A percentile compares a stretch with the other conserved stretches of the same genome.
Conservation (phyloP, 179 eudicot species). For the Actinidia chinensis region DNA sequence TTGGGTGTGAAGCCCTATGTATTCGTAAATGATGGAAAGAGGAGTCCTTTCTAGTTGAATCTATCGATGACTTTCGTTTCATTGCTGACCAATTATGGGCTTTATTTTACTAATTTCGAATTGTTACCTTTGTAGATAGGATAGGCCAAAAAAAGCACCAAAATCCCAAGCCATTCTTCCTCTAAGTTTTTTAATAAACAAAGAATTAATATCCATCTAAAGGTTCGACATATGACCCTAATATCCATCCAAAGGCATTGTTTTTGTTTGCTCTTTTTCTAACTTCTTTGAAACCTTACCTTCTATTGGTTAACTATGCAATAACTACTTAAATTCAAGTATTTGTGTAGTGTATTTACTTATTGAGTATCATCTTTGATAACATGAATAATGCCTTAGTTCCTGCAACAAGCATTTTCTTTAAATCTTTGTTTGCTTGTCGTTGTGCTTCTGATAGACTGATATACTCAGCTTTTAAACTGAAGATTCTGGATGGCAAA, state of each 20-base stretch:
- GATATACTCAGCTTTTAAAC: background rate
- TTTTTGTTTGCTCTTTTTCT: background rate
- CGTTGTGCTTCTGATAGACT: background rate
- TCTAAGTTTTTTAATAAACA: no score
- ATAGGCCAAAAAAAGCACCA: no score
- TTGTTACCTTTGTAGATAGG: background rate
- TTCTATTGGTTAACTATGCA: background rate
- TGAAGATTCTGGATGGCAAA: background rate
- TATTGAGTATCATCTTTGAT: no score
- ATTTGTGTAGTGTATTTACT: no score
- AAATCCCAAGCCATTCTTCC: no score
- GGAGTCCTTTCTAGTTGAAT: background rate
- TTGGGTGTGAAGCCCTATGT: background rate
- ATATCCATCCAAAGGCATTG: background rate
- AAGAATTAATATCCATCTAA: no score
- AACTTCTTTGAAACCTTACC: background rate
- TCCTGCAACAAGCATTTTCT: background rate
- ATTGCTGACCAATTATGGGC: background rate
- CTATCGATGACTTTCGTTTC: no score
- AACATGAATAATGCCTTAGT: background rate
- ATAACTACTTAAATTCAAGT: background rate
- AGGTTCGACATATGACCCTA: background rate
- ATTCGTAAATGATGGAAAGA: no score
- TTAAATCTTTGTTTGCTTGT: background rate
- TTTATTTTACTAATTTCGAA: background rate